phyloP scores from a whole-genome alignment of 2,329 filamentous ascomycete genomes.

The Colletotrichum higginsianum region DNA sequence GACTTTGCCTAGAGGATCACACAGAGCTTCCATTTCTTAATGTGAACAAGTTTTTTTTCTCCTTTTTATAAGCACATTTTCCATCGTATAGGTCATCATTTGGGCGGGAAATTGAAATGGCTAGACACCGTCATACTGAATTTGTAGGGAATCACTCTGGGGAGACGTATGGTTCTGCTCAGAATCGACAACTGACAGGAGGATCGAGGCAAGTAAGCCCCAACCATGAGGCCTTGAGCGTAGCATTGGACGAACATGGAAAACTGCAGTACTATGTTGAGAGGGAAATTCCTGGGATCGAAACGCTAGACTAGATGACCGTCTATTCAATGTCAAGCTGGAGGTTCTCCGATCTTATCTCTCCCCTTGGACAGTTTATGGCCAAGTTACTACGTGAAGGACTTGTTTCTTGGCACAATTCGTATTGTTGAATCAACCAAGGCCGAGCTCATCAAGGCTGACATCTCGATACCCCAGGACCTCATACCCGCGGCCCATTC shows the following conservation, averaged over 20 bases:
- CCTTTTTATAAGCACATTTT: too few relatives aligned
- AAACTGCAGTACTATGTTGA: slow-evolving; percentile 63
- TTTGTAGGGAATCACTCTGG: slow-evolving; percentile 55
- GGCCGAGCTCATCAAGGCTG: slow-evolving; percentile 64
- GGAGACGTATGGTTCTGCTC: slow-evolving; percentile 60
- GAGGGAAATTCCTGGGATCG: slow-evolving; percentile 65
- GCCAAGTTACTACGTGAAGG: slow-evolving; percentile 65
- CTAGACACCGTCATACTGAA: too few relatives aligned
- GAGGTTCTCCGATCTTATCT: slow-evolving; percentile 68
- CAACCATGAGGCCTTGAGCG: slow-evolving; percentile 66
- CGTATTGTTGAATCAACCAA: slow-evolving; percentile 69
- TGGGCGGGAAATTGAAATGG: too few relatives aligned
- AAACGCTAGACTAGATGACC: slow-evolving; percentile 65
- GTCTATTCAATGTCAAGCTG: slow-evolving; percentile 66
- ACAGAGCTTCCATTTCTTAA: too few relatives aligned
- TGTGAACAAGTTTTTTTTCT: too few relatives aligned
- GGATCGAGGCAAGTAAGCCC: slow-evolving; percentile 66
- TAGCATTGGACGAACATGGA: slow-evolving; percentile 66
- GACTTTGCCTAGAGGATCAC: too few relatives aligned
- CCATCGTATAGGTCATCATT: too few relatives aligned
- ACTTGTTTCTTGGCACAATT: slow-evolving; percentile 64
- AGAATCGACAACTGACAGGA: slow-evolving; percentile 56
- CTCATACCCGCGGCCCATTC: slow-evolving; percentile 70
- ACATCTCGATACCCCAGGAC: slow-evolving; percentile 70
- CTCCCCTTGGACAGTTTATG: slow-evolving; percentile 67